Conservation (phyloP, 257 asterid species). For the Jaltomata sinuosa region DNA sequence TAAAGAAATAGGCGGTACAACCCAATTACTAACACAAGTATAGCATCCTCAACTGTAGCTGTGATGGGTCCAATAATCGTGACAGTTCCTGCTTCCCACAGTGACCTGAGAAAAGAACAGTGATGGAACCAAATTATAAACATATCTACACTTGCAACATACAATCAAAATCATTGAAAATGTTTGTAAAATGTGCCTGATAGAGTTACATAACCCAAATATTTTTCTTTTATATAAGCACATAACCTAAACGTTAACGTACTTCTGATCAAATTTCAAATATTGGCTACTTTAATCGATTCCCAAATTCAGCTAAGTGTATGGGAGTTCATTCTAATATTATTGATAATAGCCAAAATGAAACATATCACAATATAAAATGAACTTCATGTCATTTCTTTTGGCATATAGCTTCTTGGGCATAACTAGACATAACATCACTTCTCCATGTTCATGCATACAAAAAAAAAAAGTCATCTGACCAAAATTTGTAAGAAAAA, state of each 20-base stretch:
- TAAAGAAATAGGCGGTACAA: background rate
- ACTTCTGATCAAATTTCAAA: background rate
- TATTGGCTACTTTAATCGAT: background rate
- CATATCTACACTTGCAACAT: background rate
- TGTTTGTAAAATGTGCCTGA: background rate
- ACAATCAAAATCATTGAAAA: background rate
- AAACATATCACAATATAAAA: background rate
- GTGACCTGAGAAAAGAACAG: constrained; percentile 43
- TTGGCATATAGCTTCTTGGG: background rate
- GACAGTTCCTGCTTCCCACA: constrained; percentile 84
- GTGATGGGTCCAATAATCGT: constrained; percentile 89
- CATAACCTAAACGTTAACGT: background rate
- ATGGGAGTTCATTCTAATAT: background rate
- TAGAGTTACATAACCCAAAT: background rate
- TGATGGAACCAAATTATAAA: background rate
- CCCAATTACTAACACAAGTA: constrained; percentile 68
- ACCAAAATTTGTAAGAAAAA: background rate
- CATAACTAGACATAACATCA: background rate
- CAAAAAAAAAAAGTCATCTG: background rate
- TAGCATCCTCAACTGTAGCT: constrained; percentile 80
- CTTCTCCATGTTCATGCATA: background rate
- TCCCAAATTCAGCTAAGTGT: background rate
- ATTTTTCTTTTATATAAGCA: no score
- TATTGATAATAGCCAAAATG: background rate
- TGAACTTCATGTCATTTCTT: background rate